phyloP scores from a whole-genome alignment of 805 yeast genomes.

The Jamesozyma jinghongensis region DNA sequence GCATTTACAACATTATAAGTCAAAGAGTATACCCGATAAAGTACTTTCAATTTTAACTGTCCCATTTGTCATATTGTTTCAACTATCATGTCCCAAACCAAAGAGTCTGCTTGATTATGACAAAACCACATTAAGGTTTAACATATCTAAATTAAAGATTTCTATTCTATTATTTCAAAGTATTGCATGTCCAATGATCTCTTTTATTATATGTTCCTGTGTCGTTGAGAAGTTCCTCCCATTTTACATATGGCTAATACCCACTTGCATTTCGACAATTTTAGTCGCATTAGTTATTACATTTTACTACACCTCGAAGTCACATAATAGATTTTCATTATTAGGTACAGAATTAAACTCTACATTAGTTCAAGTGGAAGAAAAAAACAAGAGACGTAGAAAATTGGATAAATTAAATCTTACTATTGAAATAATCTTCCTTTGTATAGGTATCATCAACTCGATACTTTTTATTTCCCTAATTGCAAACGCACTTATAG shows the following conservation, averaged over 20 bases:
- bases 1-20: slow-evolving; percentile 23
- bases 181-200: slow-evolving; percentile 25
- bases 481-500: slow-evolving; percentile 29
- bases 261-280: slow-evolving; percentile 6
- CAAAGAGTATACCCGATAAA: slow-evolving; percentile 21
- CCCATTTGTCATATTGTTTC: slow-evolving; percentile 30
- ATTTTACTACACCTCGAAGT: slow-evolving; percentile 11
- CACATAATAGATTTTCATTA: slow-evolving; percentile 20
- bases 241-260: slow-evolving; percentile 9
- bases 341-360: slow-evolving; percentile 7
- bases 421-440: slow-evolving; percentile 10
- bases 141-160: slow-evolving; percentile 14
- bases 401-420: slow-evolving; percentile 12
- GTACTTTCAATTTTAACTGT: slow-evolving; percentile 26
- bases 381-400: slow-evolving; percentile 12
- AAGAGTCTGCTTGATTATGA: slow-evolving; percentile 22
- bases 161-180: slow-evolving; percentile 26
- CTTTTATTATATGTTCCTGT: slow-evolving; percentile 14
- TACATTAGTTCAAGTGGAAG: slow-evolving; percentile 4
- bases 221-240: slow-evolving; percentile 9
- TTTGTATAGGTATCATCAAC: slow-evolving; percentile 24
- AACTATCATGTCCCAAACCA: slow-evolving; percentile 31
- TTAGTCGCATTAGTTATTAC: slow-evolving; percentile 7
- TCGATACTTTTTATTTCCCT: slow-evolving; percentile 28
- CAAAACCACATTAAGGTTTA: slow-evolving; percentile 14